Conservation (phyloP, 2,329 filamentous ascomycete genomes). For the Harringtonia aguacate region DNA sequence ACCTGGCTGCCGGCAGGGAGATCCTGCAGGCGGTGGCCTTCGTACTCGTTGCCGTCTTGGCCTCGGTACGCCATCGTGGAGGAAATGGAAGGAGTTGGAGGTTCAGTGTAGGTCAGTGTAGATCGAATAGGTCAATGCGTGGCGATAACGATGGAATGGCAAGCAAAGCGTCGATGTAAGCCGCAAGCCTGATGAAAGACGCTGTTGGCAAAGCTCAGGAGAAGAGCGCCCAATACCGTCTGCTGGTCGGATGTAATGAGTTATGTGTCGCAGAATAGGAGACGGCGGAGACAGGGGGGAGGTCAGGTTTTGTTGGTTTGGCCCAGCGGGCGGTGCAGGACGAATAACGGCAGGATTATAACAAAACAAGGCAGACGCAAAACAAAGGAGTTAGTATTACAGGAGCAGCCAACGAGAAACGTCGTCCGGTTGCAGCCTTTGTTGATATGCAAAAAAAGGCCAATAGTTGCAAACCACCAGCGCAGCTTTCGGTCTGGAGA, state of each 20-base stretch:
- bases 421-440: no score
- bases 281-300: background rate
- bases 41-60: constrained; percentile 32
- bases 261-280: background rate
- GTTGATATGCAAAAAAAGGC: no score
- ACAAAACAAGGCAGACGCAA: no score
- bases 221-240: background rate
- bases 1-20: constrained; percentile 50
- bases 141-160: constrained; percentile 1
- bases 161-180: background rate
- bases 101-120: no score
- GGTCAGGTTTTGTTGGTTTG: constrained; percentile 1
- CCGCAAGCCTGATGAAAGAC: constrained; percentile 2
- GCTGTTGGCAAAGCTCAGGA: background rate
- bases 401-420: no score
- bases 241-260: background rate
- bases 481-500: no score
- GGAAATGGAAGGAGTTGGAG: background rate
- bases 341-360: background rate
- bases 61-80: constrained; percentile 15
- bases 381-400: no score
- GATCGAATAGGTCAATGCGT: no score
- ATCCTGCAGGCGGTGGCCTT: constrained; percentile 57
- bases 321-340: background rate
- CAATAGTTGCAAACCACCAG: no score